phyloP scores from a whole-genome alignment of 2,329 filamentous ascomycete genomes.

The Pyrenophora seminiperda region DNA sequence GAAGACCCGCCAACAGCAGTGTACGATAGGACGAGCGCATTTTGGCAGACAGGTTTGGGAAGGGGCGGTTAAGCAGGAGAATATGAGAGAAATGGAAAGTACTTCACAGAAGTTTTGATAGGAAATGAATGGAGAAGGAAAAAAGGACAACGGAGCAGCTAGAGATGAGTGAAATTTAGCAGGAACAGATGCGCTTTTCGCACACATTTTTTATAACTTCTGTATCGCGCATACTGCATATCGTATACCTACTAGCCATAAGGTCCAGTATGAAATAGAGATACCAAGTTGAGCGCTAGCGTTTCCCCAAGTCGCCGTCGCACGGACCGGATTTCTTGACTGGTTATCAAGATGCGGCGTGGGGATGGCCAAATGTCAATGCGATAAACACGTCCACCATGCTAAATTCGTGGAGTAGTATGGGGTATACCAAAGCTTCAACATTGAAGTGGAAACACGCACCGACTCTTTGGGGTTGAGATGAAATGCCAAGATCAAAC shows the following conservation, averaged over 20 bases:
- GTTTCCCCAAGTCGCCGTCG: not conserved
- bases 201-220: too few species aligned
- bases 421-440: too few species aligned
- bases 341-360: not conserved
- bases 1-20: constrained; percentile 1
- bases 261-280: not conserved
- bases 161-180: too few species aligned
- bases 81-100: not conserved
- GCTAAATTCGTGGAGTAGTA: too few species aligned
- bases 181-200: too few species aligned
- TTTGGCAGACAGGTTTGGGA: not conserved
- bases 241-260: not conserved
- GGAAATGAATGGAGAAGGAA: too few species aligned
- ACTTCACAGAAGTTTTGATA: not conserved
- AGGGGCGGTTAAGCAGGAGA: not conserved
- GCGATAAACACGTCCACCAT: not conserved
- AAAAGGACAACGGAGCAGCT: too few species aligned
- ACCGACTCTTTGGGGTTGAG: not conserved
- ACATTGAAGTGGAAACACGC: not conserved
- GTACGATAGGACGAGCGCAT: not conserved
- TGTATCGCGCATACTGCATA: too few species aligned
- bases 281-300: not conserved
- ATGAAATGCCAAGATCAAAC: not conserved
- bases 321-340: not conserved
- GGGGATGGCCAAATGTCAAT: not conserved